Conservation (phyloP, 176 grass and related monocot genomes). For the Eleusine indica region DNA sequence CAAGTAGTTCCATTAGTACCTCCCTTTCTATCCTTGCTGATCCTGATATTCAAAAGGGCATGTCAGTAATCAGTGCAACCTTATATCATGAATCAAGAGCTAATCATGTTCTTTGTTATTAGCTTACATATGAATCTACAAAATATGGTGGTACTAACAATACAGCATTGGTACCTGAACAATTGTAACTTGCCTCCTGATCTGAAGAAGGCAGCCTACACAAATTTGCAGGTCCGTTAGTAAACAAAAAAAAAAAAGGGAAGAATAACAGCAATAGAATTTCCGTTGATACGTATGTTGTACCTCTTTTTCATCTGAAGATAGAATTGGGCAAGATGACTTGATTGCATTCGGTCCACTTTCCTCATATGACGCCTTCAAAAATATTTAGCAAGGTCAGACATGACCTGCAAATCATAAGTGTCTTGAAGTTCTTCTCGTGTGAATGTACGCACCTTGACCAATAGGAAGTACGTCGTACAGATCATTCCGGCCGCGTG, state of each 20-base stretch:
- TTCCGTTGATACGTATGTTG: neutral
- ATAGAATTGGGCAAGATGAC: neutral
- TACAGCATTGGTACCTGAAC: too few species aligned
- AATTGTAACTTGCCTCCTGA: neutral
- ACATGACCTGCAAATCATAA: too few species aligned
- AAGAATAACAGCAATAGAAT: too few species aligned
- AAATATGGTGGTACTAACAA: too few species aligned
- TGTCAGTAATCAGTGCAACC: too few species aligned
- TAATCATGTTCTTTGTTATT: too few species aligned
- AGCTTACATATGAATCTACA: too few species aligned
- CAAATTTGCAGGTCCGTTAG: too few species aligned
- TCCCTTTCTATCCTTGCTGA: neutral
- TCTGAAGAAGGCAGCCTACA: neutral
- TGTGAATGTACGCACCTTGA: neutral
- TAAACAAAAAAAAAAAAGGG: too few species aligned
- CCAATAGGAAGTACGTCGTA: neutral
- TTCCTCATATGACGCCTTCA: neutral
- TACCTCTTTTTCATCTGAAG: constrained; percentile 6
- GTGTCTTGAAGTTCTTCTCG: too few species aligned
- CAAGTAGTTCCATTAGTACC: neutral
- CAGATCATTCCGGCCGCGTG: neutral
- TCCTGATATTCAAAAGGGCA: neutral
- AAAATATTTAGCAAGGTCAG: neutral
- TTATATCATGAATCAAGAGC: neutral
- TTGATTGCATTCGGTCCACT: too few species aligned